Conservation (phyloP, 495 filamentous ascomycete genomes). For the Jackrogersella multiformis region DNA sequence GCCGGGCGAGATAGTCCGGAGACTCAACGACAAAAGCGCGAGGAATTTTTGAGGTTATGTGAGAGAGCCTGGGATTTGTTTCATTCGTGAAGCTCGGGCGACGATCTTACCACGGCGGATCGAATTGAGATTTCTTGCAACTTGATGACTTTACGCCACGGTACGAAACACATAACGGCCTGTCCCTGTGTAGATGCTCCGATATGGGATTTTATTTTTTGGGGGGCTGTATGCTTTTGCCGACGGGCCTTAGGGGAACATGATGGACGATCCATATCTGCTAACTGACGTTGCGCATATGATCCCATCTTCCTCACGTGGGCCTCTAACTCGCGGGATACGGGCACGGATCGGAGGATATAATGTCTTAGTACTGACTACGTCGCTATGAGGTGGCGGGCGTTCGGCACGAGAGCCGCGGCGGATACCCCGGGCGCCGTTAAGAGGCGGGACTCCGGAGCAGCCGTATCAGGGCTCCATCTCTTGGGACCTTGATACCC, state of each 20-base stretch:
- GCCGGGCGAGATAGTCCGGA: constrained; percentile 83
- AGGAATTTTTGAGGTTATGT: constrained; percentile 90
- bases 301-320: constrained; percentile 25
- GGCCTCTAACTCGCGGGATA: not conserved
- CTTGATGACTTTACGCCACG: constrained; percentile 39
- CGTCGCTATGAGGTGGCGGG: constrained; percentile 16
- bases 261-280: constrained; percentile 19
- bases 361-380: constrained; percentile 38
- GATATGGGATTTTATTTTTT: constrained; percentile 21
- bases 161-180: constrained; percentile 40
- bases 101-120: constrained; percentile 15
- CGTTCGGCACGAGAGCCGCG: constrained; percentile 1
- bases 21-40: constrained; percentile 86
- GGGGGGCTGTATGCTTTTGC: constrained; percentile 35
- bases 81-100: constrained; percentile 72
- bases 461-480: not conserved
- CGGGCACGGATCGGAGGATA: constrained; percentile 25
- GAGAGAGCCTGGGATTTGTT: constrained; percentile 95
- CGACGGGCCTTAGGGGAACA: constrained; percentile 13
- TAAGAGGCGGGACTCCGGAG: constrained; percentile 4
- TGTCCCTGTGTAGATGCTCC: constrained; percentile 37
- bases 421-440: constrained; percentile 2
- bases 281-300: constrained; percentile 26
- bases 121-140: constrained; percentile 36
- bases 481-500: constrained; percentile 22